Evolutionary conservation across 2,329 filamentous ascomycete species (phyloP).

Genomic region (Botrytis byssoidea): DNA sequence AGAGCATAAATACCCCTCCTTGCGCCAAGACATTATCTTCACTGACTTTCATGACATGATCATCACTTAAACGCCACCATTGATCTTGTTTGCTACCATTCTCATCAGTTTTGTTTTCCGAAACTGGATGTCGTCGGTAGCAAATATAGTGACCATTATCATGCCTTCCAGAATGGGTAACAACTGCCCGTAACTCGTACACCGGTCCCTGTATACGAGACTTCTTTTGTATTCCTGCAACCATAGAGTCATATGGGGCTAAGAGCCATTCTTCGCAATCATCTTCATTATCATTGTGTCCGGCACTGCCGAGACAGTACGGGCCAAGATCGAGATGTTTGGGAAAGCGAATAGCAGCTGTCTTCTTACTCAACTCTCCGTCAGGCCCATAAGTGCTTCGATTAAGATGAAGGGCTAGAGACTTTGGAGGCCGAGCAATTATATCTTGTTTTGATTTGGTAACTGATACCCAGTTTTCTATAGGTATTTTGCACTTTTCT

Average conservation of each 20-base stretch:
- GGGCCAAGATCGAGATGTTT: slow-evolving; percentile 69
- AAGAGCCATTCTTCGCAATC: slow-evolving; percentile 67
- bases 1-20: slow-evolving; percentile 90
- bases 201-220: slow-evolving; percentile 57
- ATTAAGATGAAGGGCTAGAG: slow-evolving; percentile 84
- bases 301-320: slow-evolving; percentile 74
- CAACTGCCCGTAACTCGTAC: slow-evolving; percentile 78
- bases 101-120: slow-evolving; percentile 32
- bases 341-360: slow-evolving; percentile 75
- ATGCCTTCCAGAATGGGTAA: slow-evolving; percentile 87
- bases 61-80: slow-evolving; percentile 93
- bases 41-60: slow-evolving; percentile 71
- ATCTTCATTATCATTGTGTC: slow-evolving; percentile 32
- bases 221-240: slow-evolving; percentile 53
- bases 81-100: slow-evolving; percentile 41
- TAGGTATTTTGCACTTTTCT: slow-evolving; percentile 63
- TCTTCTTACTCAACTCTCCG: slow-evolving; percentile 79
- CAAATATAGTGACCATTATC: slow-evolving; percentile 96
- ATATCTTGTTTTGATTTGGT: slow-evolving; percentile 91
- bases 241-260: slow-evolving; percentile 70
- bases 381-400: slow-evolving; percentile 85
- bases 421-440: slow-evolving; percentile 76
- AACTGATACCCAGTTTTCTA: slow-evolving; percentile 67
- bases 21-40: slow-evolving; percentile 73
- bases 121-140: slow-evolving; percentile 67